Conservation (phyloP, 2,329 filamentous ascomycete genomes). For the Penicillium palitans region DNA sequence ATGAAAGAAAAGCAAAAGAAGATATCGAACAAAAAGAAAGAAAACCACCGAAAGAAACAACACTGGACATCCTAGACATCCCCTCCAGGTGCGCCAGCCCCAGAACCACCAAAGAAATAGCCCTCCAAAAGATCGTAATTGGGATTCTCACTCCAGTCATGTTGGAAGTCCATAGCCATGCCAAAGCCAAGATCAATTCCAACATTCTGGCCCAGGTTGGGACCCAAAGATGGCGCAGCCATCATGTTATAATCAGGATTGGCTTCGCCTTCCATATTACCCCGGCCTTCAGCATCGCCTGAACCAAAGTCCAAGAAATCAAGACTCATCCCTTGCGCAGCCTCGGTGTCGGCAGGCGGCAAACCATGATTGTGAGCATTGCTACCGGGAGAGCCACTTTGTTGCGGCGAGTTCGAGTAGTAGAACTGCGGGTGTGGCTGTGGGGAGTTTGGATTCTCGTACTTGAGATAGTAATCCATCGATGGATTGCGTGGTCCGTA, state of each 20-base stretch:
- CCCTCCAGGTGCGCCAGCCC: constrained; percentile 28
- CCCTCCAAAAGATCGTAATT: constrained; percentile 55
- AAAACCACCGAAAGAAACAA: background rate
- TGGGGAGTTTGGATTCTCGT: constrained; percentile 36
- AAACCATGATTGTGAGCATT: constrained; percentile 26
- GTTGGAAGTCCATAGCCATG: constrained; percentile 48
- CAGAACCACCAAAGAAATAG: constrained; percentile 55
- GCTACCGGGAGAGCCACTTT: constrained; percentile 35
- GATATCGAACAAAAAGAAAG: background rate
- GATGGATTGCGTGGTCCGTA: constrained; percentile 32
- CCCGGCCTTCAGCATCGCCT: constrained; percentile 31
- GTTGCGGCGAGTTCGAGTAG: constrained; percentile 37
- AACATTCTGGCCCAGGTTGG: constrained; percentile 39
- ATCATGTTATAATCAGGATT: constrained; percentile 32
- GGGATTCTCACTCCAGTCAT: constrained; percentile 51
- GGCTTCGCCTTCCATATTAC: constrained; percentile 30
- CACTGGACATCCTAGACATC: constrained; percentile 14
- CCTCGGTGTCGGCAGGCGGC: constrained; percentile 26
- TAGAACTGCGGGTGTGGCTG: constrained; percentile 36
- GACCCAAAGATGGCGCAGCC: constrained; percentile 33
- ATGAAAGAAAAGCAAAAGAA: constrained; percentile 5
- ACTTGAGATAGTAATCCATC: constrained; percentile 39
- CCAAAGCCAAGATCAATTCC: constrained; percentile 48
- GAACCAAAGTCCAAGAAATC: constrained; percentile 57
- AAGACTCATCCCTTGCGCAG: constrained; percentile 46